phyloP scores from a whole-genome alignment of 768 basidiomycete genomes.

The Boletus tylopilopsis region DNA sequence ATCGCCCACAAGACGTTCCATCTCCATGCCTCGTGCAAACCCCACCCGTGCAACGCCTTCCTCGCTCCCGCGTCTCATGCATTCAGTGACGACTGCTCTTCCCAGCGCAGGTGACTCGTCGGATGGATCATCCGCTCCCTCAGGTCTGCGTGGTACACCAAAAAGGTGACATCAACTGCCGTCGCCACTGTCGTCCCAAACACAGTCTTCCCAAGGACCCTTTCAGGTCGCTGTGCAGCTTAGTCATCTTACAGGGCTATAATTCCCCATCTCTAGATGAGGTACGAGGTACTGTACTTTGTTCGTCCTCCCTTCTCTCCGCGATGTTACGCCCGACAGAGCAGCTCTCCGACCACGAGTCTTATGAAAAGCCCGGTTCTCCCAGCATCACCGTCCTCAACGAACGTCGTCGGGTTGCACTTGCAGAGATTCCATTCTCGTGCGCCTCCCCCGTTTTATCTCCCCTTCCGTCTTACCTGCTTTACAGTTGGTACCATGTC shows the following conservation, averaged over 20 bases:
- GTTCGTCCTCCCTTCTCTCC: not conserved
- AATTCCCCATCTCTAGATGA: no score
- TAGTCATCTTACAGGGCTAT: not conserved
- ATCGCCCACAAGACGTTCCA: conserved; percentile 25
- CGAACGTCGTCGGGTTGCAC: conserved; percentile 72
- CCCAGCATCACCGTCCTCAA: conserved; percentile 45
- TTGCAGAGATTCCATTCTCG: conserved; percentile 82
- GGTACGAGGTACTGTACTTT: no score
- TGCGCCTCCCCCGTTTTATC: conserved; percentile 31
- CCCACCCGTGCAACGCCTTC: conserved; percentile 13
- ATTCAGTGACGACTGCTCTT: conserved; percentile 26
- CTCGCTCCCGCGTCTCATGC: conserved; percentile 30
- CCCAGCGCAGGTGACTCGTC: conserved; percentile 7
- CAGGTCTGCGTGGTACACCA: conserved; percentile 11
- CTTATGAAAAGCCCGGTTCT: conserved; percentile 24
- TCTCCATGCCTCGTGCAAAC: conserved; percentile 20
- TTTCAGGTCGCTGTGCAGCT: no score
- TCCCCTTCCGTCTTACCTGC: not conserved
- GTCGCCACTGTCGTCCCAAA: conserved; percentile 27
- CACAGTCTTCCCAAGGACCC: conserved; percentile 21
- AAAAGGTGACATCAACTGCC: conserved; percentile 28
- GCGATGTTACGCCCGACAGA: conserved; percentile 22
- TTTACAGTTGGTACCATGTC: conserved; percentile 74
- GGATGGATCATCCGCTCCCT: conserved; percentile 10
- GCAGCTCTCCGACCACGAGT: conserved; percentile 28